Evolutionary conservation across 345 rosid species (phyloP).

Genomic region (Fremontodendron californicum): DNA sequence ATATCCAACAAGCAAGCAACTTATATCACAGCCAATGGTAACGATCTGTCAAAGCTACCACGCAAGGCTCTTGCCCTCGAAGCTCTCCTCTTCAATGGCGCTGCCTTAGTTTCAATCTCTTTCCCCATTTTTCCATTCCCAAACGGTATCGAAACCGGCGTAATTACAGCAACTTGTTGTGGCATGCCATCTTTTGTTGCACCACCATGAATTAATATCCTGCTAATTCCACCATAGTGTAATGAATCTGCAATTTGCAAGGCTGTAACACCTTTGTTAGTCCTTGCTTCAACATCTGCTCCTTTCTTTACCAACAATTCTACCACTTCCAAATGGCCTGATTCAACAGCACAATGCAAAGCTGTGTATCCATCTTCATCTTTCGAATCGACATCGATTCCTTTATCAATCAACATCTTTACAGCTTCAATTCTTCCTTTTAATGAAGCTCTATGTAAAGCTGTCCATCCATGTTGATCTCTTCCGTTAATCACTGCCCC

Average conservation of each 20-base stretch:
- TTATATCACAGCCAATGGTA: constrained; percentile 40
- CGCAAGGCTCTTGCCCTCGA: constrained; percentile 26
- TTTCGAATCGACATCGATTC: constrained; percentile 44
- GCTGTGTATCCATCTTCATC: constrained; percentile 71
- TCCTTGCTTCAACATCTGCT: constrained; percentile 48
- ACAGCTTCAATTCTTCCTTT: constrained; percentile 47
- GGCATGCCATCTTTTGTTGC: constrained; percentile 33
- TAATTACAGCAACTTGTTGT: neutral
- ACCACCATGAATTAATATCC: constrained; percentile 44
- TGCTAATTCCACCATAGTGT: constrained; percentile 47
- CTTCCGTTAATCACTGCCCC: constrained; percentile 51
- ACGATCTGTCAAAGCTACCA: constrained; percentile 33
- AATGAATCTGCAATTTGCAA: constrained; percentile 54
- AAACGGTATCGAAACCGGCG: neutral
- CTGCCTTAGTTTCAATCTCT: constrained; percentile 15
- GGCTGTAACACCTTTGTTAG: constrained; percentile 41
- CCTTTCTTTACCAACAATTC: constrained; percentile 55
- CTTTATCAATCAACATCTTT: constrained; percentile 40
- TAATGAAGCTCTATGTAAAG: constrained; percentile 57
- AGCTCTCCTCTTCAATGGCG: constrained; percentile 30
- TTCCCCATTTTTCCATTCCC: constrained; percentile 17
- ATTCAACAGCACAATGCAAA: constrained; percentile 55
- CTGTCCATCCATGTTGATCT: constrained; percentile 67
- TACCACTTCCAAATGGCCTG: constrained; percentile 46
- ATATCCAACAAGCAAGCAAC: neutral